Evolutionary conservation across 495 filamentous ascomycete species (phyloP).

Genomic region (Diplogelasinospora grovesii): DNA sequence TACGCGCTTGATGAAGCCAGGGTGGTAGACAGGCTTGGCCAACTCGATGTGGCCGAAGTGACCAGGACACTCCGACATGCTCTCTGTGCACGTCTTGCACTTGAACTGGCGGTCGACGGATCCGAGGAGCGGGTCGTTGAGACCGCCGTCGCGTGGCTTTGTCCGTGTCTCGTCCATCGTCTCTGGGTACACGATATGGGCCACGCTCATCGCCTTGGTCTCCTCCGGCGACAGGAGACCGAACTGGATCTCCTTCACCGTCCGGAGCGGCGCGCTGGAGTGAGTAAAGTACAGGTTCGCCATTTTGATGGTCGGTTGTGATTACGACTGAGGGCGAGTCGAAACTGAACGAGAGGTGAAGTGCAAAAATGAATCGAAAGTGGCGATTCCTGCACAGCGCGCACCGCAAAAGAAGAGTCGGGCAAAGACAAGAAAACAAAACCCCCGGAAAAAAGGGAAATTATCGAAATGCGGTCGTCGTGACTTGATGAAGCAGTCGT

Average conservation of each 20-base stretch:
- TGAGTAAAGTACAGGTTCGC: constrained; percentile 86
- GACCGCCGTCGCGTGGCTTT: constrained; percentile 76
- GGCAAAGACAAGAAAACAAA: constrained; percentile 6
- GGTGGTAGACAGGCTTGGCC: constrained; percentile 89
- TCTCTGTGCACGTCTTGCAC: constrained; percentile 90
- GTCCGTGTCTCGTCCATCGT: constrained; percentile 95
- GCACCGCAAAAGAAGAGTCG: too few species aligned
- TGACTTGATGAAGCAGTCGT: constrained; percentile 18
- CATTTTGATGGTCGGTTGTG: constrained; percentile 72
- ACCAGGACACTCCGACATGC: constrained; percentile 89
- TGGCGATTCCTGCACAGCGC: constrained; percentile 12
- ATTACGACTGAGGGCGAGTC: too few species aligned
- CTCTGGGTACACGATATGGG: constrained; percentile 88
- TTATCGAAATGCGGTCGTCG: constrained; percentile 3
- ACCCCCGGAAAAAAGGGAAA: constrained; percentile 5
- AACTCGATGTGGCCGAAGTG: constrained; percentile 98
- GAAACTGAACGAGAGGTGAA: constrained; percentile 10
- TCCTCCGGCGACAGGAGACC: constrained; percentile 94
- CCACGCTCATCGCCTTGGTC: constrained; percentile 95
- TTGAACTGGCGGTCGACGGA: constrained; percentile 91
- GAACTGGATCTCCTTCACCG: constrained; percentile 97
- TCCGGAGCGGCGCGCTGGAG: constrained; percentile 92
- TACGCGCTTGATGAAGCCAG: constrained; percentile 91
- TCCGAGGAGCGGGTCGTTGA: constrained; percentile 90
- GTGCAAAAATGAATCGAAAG: constrained; percentile 6